These are phyloP conservation scores for Garcileccinum viscosum DNA, from an alignment of 1,284 basidiomycete species.

Conservation along the genomic window DNA sequence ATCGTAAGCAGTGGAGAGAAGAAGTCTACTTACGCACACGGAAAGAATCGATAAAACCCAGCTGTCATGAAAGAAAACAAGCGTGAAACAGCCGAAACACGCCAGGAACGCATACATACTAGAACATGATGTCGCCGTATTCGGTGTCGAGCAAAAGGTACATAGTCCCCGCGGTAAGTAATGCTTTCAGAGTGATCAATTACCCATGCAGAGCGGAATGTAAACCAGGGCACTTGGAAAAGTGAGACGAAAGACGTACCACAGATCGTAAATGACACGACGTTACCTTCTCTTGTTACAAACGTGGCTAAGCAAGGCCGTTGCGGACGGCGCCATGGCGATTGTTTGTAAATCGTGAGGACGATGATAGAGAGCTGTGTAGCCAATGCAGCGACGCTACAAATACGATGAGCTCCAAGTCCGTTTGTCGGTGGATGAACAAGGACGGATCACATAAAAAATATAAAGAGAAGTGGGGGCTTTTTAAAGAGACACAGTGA, in stretches of 20 bases:
- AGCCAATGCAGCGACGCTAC: constrained; percentile 6
- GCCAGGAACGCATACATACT: constrained; percentile 7
- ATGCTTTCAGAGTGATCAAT: constrained; percentile 6
- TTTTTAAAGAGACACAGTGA: constrained; percentile 16
- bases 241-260: constrained; percentile 2
- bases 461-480: constrained; percentile 3
- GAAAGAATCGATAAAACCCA: constrained; percentile 17
- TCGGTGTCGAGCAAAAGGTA: constrained; percentile 12
- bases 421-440: not conserved
- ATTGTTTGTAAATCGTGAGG: constrained; percentile 13
- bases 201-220: not conserved
- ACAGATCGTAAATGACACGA: constrained; percentile 6
- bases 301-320: constrained; percentile 1
- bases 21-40: constrained; percentile 8
- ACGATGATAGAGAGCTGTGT: constrained; percentile 10
- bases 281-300: constrained; percentile 10
- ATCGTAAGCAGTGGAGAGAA: not conserved
- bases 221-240: not conserved
- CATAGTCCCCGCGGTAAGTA: constrained; percentile 6
- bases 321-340: not conserved
- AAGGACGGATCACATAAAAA: constrained; percentile 12
- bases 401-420: not conserved
- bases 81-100: not conserved
- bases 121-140: constrained; percentile 18
- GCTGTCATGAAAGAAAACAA: not conserved